Conservation (phyloP, 225 moss, liverwort and hornwort genomes). For the Pseudisothecium myosuroides region DNA sequence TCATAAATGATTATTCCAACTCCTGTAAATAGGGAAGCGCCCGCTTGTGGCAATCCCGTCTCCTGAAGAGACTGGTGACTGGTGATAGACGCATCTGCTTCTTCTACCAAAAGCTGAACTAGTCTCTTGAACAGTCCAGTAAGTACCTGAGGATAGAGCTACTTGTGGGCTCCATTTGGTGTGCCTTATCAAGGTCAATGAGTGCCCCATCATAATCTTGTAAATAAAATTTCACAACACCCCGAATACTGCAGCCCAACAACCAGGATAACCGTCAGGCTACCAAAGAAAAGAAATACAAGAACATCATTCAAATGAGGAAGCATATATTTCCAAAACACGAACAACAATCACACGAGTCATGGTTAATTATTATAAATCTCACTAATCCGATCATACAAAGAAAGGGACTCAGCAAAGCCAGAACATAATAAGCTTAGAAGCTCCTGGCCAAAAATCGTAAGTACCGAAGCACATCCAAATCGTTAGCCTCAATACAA, state of each 20-base stretch:
- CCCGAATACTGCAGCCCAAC: conserved; percentile 26
- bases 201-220: conserved; percentile 43
- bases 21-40: not conserved
- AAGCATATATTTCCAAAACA: not conserved
- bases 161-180: conserved; percentile 19
- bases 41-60: not conserved
- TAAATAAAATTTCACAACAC: conserved; percentile 32
- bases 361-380: not conserved
- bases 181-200: conserved; percentile 37
- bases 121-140: not conserved
- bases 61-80: not conserved
- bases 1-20: not conserved
- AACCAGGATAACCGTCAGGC: not conserved
- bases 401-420: not conserved
- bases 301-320: not conserved
- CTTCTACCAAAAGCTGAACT: not conserved
- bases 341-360: not conserved
- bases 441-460: not conserved
- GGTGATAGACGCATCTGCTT: not conserved
- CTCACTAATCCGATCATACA: not conserved
- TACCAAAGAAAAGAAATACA: not conserved
- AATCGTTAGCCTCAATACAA: conserved; percentile 21
- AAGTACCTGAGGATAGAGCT: conserved; percentile 42
- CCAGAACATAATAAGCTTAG: not conserved
- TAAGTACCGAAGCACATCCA: conserved; percentile 35